These are phyloP conservation scores for Pseudopediastrum boryanum DNA, from an alignment of 139 green algal species.

Conservation along the genomic window DNA sequence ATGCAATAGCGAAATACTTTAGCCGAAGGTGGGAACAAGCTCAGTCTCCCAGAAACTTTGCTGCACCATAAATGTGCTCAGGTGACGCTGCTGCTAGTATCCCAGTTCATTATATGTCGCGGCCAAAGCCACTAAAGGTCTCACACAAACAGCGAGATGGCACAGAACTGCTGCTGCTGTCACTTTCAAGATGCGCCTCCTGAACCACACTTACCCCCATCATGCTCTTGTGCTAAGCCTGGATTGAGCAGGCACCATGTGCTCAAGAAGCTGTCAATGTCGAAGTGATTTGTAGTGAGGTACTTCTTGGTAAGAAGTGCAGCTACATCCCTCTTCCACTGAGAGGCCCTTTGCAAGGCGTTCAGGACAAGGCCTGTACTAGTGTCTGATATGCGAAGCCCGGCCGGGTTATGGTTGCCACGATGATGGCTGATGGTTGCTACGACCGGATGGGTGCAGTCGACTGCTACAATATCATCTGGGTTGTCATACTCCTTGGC, in stretches of 20 bases:
- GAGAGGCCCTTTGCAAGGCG: constrained; percentile 22
- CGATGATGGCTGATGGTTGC: constrained; percentile 72
- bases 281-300: constrained; percentile 76
- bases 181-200: too few species aligned
- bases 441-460: constrained; percentile 61
- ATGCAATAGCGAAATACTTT: too few species aligned
- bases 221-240: constrained; percentile 47
- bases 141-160: too few species aligned
- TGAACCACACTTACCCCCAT: constrained; percentile 41
- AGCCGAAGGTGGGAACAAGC: too few species aligned
- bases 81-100: too few species aligned
- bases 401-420: constrained; percentile 54
- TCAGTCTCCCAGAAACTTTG: too few species aligned
- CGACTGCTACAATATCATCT: constrained; percentile 38
- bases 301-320: constrained; percentile 10
- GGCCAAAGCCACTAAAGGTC: too few species aligned
- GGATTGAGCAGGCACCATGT: constrained; percentile 66
- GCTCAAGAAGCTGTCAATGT: constrained; percentile 70
- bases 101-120: too few species aligned
- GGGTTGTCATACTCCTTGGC: not conserved
- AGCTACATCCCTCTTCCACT: constrained; percentile 11
- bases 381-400: constrained; percentile 47
- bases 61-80: too few species aligned
- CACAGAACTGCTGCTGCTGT: too few species aligned
- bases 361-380: constrained; percentile 65